Evolutionary conservation across 2,329 filamentous ascomycete genomes (phyloP), one percentile per base, ranked within the genome.

Genomic region (Aspergillus persii): DNA sequence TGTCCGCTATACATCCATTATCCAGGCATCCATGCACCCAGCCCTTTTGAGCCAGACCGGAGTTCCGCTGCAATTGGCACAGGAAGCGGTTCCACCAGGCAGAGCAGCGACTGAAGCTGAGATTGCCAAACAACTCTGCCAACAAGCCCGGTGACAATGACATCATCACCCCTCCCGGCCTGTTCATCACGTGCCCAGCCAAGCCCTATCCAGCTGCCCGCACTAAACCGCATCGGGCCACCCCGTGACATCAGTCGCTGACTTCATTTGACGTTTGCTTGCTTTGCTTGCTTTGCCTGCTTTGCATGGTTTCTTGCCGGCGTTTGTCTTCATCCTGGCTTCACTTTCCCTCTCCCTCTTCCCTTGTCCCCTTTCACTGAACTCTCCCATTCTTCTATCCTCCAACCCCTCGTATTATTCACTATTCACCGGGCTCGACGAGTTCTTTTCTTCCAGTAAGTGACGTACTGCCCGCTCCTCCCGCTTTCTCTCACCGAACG

Each of bases 401-500:
- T 23, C 18, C 18, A 23, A 23, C 18, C 18, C 18, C 18, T 23
- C 18, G 18, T n/a, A n/a, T n/a, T n/a, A n/a, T n/a, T n/a, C n/a
- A n/a, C n/a, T n/a, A 23, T 23, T 23, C 18, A 23, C 18, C n/a
- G 6, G 6, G 2, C 29, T 52, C 29, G 1, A 50, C 23, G 9
- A 8, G 48, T 23, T 23, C 23, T 41, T 23, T 9, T 39, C 4
- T 23, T 39, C 9, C 29, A 52, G 59, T 61, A 57, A 56, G 65
- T 66, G 64, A 68, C 65, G 66, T 66, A 63, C 61, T 31, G 49
- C 52, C 56, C 61, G 55, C 58, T 57, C 56, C 59, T 59, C 63
- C 61, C 60, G 68, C 68, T 75, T 75, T 75, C 67, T 72, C 73
- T 75, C 74, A 75, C 72, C 73, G 72, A 71, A 72, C 18, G 18